Evolutionary conservation across 352 stramenopile genomes (phyloP).

Genomic region (Nothophytophthora sp.): DNA sequence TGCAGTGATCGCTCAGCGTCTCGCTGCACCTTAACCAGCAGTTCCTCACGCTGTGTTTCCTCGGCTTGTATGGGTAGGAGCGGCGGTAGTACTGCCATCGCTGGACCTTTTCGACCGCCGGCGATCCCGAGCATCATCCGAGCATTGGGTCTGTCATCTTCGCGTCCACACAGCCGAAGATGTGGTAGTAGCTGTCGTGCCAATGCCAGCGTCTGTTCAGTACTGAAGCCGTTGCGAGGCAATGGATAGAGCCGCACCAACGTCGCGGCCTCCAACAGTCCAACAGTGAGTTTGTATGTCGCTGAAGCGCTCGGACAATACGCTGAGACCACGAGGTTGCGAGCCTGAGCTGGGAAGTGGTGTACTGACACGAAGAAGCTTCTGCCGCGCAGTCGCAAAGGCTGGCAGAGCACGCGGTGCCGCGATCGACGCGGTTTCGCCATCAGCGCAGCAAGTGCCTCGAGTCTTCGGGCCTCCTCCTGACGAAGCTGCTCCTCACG

Average conservation of each 20-base stretch:
- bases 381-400: conserved; percentile 34
- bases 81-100: conserved; percentile 19
- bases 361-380: conserved; percentile 60
- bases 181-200: conserved; percentile 32
- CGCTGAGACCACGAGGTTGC: conserved; percentile 51
- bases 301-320: conserved; percentile 49
- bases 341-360: conserved; percentile 55
- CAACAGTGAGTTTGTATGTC: conserved; percentile 39
- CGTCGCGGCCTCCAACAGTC: conserved; percentile 43
- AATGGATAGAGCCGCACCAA: conserved; percentile 38
- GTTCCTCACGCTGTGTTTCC: conserved; percentile 18
- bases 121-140: conserved; percentile 41
- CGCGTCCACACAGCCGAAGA: conserved; percentile 33
- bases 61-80: conserved; percentile 12
- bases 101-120: conserved; percentile 19
- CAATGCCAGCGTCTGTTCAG: conserved; percentile 49
- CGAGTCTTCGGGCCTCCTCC: conserved; percentile 53
- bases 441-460: conserved; percentile 39
- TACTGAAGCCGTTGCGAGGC: conserved; percentile 40
- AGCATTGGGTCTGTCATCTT: conserved; percentile 9
- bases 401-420: conserved; percentile 48
- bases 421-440: conserved; percentile 46
- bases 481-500: conserved; percentile 48
- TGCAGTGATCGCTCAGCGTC: conserved; percentile 34
- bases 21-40: conserved; percentile 38